Evolutionary conservation across 495 filamentous ascomycete genomes (phyloP), one percentile per base, ranked within the genome.

Genomic region (Lentithecium fluviatile): DNA sequence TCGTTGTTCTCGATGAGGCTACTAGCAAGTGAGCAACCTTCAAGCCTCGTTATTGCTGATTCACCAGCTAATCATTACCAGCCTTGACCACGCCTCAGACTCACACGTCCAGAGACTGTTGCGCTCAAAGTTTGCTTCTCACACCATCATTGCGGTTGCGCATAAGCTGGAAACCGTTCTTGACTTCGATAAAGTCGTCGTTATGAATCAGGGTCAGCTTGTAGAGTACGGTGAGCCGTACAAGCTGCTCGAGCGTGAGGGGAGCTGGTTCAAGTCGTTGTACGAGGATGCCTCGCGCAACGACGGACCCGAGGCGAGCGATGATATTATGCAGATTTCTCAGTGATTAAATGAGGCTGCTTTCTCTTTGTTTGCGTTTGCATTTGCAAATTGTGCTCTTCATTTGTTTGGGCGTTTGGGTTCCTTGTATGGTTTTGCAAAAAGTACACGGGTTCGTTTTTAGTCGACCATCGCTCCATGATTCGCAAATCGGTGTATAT

Each of bases 1-100:
- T 73, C 20, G 42, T 73, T 1, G 47, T 73, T 13, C 45, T 73
- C 7, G 71, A 73, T 62, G 71, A 73, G 37, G 69, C 71, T 24
- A 71, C 65, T 4, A 65, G 58, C 56, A 72, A 60, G 62, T 64
- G 17, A 52, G 57, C 25, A 54, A 34, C 29, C 15, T 6, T 23
- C 3, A 21, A 2, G 2, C 19, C 2, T 20, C 40, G 32, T 8
- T 17, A 6, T 13, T 13, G 2, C 24, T 53, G 13, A 2, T 20
- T 6, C 50, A 12, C 40, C 36, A 47, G 21, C 24, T 19, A 47
- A 38, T 21, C n/a, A 11, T 45, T 25, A 42, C 10, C 19, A 65
- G 56, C 42, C 23, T 66, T 19, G 63, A 66, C 48, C 11, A n/a
- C n/a, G 20, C 56, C 12, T 56, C 63, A 13, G 63, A 66, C 36